These are phyloP conservation scores for Sarocladiaceae sp. DNA, from an alignment of 2,329 filamentous ascomycete species.

Conservation along the genomic window DNA sequence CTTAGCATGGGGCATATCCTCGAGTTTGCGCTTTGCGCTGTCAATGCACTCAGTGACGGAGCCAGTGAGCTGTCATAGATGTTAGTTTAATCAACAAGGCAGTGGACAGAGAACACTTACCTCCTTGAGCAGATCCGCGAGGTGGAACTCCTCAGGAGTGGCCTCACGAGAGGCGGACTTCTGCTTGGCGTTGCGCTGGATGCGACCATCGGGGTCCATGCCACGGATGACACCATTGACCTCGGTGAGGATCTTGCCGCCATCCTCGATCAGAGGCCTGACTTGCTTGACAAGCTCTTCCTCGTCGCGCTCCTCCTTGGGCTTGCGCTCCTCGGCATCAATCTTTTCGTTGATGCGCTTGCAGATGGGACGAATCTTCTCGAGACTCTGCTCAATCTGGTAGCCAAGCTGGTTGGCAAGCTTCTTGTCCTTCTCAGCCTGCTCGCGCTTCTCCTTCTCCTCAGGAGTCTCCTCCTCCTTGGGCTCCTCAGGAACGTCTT, in stretches of 20 bases:
- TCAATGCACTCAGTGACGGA: constrained; percentile 80
- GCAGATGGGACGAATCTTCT: constrained; percentile 78
- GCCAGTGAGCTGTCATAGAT: constrained; percentile 56
- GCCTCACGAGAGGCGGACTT: constrained; percentile 63
- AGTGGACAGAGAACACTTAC: constrained; percentile 29
- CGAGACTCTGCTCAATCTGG: constrained; percentile 71
- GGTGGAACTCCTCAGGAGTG: constrained; percentile 69
- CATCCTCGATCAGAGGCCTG: constrained; percentile 84
- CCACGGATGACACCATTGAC: constrained; percentile 82
- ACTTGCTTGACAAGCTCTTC: constrained; percentile 82
- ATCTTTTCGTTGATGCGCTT: constrained; percentile 82
- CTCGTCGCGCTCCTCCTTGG: constrained; percentile 84
- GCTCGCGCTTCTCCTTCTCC: constrained; percentile 48
- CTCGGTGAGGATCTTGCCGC: constrained; percentile 72
- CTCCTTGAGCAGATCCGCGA: constrained; percentile 81
- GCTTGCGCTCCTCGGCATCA: constrained; percentile 71
- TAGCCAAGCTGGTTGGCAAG: constrained; percentile 69
- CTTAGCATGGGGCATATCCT: constrained; percentile 90
- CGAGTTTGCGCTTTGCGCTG: constrained; percentile 79
- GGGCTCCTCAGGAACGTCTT: constrained; percentile 43
- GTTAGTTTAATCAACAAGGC: too few species aligned
- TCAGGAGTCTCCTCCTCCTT: constrained; percentile 44
- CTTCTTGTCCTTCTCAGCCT: constrained; percentile 62
- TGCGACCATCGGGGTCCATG: constrained; percentile 81
- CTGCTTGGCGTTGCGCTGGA: constrained; percentile 78